Evolutionary conservation across 176 grass and related monocot genomes (phyloP).

Genomic region (Musa troglodytarum): DNA sequence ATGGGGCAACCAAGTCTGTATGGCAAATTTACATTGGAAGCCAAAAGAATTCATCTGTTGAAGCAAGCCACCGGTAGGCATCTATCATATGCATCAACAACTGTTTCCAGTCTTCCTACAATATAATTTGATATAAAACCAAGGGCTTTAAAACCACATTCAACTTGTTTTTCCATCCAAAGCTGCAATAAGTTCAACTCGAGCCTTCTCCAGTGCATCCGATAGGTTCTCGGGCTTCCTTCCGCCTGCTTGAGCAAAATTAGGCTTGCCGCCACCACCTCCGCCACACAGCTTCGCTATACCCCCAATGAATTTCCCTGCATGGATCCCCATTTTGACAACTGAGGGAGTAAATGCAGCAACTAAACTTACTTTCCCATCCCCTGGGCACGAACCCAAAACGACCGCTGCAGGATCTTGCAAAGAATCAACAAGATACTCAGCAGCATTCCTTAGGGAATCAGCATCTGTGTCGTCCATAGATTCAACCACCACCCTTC

Average conservation of each 20-base stretch:
- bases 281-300: conserved; percentile 88
- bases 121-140: no score
- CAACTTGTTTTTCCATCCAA: conserved; percentile 36
- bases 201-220: conserved; percentile 66
- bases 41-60: no score
- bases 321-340: conserved; percentile 63
- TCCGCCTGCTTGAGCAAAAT: conserved; percentile 88
- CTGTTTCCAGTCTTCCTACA: no score
- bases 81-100: no score
- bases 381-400: conserved; percentile 69
- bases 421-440: conserved; percentile 55
- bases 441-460: conserved; percentile 64
- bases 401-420: conserved; percentile 76
- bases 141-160: neutral
- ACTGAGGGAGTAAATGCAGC: conserved; percentile 72
- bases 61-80: no score
- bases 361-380: conserved; percentile 85
- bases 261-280: conserved; percentile 83
- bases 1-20: no score
- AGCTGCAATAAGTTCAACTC: conserved; percentile 37
- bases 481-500: conserved; percentile 67
- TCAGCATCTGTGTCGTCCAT: conserved; percentile 87
- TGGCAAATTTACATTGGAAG: no score
- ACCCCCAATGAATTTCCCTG: conserved; percentile 76
- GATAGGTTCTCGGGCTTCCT: conserved; percentile 82